Evolutionary conservation across 1,139 yeast genomes (phyloP).

Genomic region (Pichia sp.): DNA sequence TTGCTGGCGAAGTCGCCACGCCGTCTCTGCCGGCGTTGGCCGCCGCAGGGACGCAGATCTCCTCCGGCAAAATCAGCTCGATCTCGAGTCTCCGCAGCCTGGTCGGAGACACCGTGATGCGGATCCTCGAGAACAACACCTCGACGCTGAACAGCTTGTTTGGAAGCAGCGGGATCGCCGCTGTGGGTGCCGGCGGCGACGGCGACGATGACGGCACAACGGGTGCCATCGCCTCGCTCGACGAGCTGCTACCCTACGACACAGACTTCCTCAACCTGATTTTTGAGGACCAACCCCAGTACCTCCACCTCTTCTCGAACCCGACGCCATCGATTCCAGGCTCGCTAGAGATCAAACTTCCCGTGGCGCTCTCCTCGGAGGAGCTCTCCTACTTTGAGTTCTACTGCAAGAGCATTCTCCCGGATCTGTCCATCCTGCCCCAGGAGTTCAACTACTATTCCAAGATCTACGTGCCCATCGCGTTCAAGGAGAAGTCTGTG

Average conservation of each 20-base stretch:
- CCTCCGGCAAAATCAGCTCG: conserved; percentile 13
- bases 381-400: conserved; percentile 30
- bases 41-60: background rate
- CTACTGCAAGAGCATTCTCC: conserved; percentile 33
- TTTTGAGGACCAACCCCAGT: conserved; percentile 20
- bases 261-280: conserved; percentile 15
- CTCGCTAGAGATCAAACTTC: conserved; percentile 22
- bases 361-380: conserved; percentile 22
- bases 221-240: conserved; percentile 2
- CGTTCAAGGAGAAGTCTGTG: conserved; percentile 32
- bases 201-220: no score
- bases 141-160: conserved; percentile 13
- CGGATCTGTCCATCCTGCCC: conserved; percentile 34
- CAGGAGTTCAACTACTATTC: conserved; percentile 34
- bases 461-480: conserved; percentile 35
- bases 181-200: background rate
- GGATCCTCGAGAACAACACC: conserved; percentile 17
- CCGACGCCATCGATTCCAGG: conserved; percentile 11
- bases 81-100: conserved; percentile 16
- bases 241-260: conserved; percentile 12
- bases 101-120: conserved; percentile 22
- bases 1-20: background rate
- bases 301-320: conserved; percentile 12
- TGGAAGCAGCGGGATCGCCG: background rate
- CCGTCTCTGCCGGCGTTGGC: background rate